Evolutionary conservation across 257 asterid genomes (phyloP).

Genomic region (Petunia axillaris): DNA sequence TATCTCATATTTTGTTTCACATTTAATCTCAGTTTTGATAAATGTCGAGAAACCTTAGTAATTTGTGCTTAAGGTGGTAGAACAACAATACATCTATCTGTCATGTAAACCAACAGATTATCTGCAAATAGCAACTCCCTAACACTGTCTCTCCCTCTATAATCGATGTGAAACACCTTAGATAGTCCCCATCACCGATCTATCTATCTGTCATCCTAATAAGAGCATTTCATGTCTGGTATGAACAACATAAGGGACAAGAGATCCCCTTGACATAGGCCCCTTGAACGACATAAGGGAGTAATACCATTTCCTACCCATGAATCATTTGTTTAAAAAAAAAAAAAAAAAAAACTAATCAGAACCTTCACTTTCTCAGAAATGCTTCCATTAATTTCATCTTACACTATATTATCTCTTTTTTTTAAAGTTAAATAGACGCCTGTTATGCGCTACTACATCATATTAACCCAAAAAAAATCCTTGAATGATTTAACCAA

Average conservation of each 20-base stretch:
- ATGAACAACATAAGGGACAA: background rate
- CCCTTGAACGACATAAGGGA: background rate
- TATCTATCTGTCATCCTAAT: background rate
- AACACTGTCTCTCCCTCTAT: background rate
- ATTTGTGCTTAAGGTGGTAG: background rate
- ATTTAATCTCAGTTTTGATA: background rate
- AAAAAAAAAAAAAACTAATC: background rate
- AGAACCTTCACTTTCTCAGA: background rate
- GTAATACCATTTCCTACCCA: conserved; percentile 6
- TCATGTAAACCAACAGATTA: background rate
- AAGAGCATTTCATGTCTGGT: background rate
- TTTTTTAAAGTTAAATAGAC: background rate
- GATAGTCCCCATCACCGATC: background rate
- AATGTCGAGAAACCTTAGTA: background rate
- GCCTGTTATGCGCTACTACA: background rate
- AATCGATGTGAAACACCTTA: background rate
- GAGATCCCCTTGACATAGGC: background rate
- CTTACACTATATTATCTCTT: background rate
- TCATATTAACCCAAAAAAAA: background rate
- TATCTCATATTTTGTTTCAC: conserved; percentile 9
- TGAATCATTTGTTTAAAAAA: background rate
- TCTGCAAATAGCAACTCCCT: background rate
- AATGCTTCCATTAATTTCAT: background rate
- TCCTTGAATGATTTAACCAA: background rate
- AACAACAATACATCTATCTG: background rate